phyloP scores from a whole-genome alignment of 106 monocot genomes.

The Acorus calamus region DNA sequence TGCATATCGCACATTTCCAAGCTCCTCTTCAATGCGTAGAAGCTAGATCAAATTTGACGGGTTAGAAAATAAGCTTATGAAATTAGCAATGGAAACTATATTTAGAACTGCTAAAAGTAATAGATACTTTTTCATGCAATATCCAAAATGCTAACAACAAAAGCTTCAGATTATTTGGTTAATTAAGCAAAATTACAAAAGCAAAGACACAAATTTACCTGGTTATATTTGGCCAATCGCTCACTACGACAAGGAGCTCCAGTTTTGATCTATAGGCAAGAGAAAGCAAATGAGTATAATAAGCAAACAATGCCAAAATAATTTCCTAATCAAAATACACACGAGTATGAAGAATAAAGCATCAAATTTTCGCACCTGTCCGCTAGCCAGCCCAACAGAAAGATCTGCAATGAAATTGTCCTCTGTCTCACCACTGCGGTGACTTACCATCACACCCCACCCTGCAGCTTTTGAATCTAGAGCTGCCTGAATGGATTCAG shows the following conservation, averaged over 20 bases:
- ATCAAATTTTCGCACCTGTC: constrained; percentile 47
- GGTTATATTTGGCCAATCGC: constrained; percentile 91
- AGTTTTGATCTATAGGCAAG: constrained; percentile 76
- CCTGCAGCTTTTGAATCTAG: constrained; percentile 97
- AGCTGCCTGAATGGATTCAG: constrained; percentile 87
- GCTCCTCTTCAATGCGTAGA: constrained; percentile 86
- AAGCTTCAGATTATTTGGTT: too few species aligned
- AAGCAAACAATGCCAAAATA: background rate
- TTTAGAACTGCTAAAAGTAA: too few species aligned
- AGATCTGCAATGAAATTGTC: constrained; percentile 98
- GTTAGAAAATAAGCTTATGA: too few species aligned
- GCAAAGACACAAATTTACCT: constrained; percentile 26
- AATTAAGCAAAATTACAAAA: background rate
- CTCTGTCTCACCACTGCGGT: constrained; percentile 98
- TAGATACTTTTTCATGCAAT: too few species aligned
- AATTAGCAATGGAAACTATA: too few species aligned
- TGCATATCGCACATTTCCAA: constrained; percentile 71
- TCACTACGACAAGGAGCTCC: constrained; percentile 97
- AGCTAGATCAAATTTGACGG: constrained; percentile 25
- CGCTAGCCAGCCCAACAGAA: constrained; percentile 86
- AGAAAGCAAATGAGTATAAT: background rate
- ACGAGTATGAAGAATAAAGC: background rate
- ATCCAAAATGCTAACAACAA: too few species aligned
- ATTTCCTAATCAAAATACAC: too few species aligned
- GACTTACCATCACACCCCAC: constrained; percentile 99